A percentile compares a stretch with the other conserved stretches of the same genome.
These are phyloP conservation scores for Scleroderma citrinum DNA, from an alignment of 768 basidiomycete genomes.

Conservation along the genomic window DNA sequence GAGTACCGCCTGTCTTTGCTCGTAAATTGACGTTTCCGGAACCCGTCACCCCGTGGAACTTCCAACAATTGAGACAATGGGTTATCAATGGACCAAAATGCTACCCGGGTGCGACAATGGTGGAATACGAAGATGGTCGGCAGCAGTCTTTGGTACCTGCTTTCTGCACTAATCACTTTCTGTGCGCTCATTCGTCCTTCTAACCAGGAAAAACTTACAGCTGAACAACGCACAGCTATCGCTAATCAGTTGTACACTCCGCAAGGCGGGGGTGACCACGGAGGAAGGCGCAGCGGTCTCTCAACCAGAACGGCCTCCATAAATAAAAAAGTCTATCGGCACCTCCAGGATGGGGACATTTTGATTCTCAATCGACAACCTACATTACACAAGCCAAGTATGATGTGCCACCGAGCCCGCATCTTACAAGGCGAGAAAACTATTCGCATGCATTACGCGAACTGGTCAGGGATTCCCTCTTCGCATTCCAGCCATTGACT, in stretches of 20 bases:
- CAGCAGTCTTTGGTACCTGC: conserved; percentile 67
- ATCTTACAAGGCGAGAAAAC: conserved; percentile 96
- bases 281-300: conserved; percentile 46
- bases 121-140: conserved; percentile 93
- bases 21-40: conserved; percentile 96
- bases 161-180: neutral
- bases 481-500: conserved; percentile 3
- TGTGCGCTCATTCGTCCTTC: conserved; percentile 3
- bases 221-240: conserved; percentile 89
- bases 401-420: conserved; percentile 97
- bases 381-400: conserved; percentile 96
- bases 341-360: conserved; percentile 91
- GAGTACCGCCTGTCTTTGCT: conserved; percentile 96
- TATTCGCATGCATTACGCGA: conserved; percentile 99
- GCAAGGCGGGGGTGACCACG: conserved; percentile 53
- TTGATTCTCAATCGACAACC: conserved; percentile 96
- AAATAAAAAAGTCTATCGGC: conserved; percentile 97
- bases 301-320: conserved; percentile 72
- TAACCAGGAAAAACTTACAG: conserved; percentile 70
- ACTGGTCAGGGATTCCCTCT: conserved; percentile 60
- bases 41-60: conserved; percentile 89
- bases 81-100: conserved; percentile 87
- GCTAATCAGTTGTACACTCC: conserved; percentile 95
- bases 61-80: conserved; percentile 78
- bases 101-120: conserved; percentile 91